A percentile compares a stretch with the other conserved stretches of the same genome.
Conservation (phyloP, 768 basidiomycete species). For the Pleurotus cornucopiae region DNA sequence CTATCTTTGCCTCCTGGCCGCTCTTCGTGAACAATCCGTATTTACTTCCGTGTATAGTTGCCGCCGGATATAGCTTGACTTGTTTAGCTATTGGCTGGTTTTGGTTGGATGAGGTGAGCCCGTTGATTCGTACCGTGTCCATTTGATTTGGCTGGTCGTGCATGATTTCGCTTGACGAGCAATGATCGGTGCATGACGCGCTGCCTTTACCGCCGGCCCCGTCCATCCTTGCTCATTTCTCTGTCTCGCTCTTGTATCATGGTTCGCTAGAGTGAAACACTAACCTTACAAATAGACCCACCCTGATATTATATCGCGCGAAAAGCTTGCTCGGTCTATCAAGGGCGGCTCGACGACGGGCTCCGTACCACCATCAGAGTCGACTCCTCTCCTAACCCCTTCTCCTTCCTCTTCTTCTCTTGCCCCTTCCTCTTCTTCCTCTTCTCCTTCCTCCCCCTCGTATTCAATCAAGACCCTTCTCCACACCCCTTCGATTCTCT, state of each 20-base stretch:
- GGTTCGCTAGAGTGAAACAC: not conserved
- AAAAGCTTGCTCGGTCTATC: not conserved
- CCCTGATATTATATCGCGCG: slow-evolving; percentile 1
- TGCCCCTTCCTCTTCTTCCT: slow-evolving; percentile 4
- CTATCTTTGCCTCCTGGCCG: slow-evolving; percentile 16
- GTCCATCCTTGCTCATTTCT: no score
- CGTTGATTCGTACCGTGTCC: no score
- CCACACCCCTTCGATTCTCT: slow-evolving; percentile 13
- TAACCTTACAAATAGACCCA: slow-evolving; percentile 9
- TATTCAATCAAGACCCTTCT: slow-evolving; percentile 5
- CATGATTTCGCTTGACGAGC: no score
- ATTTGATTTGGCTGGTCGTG: no score
- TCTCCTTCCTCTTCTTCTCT: not conserved
- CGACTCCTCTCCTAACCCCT: no score
- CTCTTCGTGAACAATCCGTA: slow-evolving; percentile 26
- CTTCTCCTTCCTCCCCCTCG: slow-evolving; percentile 9
- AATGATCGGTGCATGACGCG: no score
- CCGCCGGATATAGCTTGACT: slow-evolving; percentile 19
- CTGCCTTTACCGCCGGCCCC: no score
- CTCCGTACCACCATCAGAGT: no score
- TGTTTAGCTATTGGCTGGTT: slow-evolving; percentile 18
- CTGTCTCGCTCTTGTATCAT: not conserved
- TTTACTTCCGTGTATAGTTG: slow-evolving; percentile 29
- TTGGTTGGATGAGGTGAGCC: slow-evolving; percentile 24
- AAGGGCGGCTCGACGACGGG: not conserved